phyloP scores from a whole-genome alignment of 176 grass and related monocot species.

The Aegilops speltoides region DNA sequence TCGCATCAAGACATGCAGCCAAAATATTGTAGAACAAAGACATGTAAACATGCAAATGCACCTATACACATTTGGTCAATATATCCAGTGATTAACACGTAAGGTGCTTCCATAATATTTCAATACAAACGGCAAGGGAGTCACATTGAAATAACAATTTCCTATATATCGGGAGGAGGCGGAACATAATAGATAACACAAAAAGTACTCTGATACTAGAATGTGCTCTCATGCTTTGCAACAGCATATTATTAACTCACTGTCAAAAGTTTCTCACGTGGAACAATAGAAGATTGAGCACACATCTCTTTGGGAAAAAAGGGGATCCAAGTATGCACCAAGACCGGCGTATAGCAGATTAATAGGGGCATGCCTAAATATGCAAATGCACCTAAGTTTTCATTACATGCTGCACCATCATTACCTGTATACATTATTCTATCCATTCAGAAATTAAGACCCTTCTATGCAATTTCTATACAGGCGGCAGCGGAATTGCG shows the following conservation, averaged over 20 bases:
- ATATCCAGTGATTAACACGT: not conserved
- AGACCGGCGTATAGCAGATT: not conserved
- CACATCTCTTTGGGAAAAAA: not conserved
- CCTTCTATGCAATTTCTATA: not conserved
- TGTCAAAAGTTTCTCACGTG: not conserved
- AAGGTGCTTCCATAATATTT: not conserved
- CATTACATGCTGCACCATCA: not conserved
- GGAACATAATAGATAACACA: not conserved
- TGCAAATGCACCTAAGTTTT: not conserved
- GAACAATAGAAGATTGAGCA: not conserved
- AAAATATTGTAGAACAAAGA: slow-evolving; percentile 2
- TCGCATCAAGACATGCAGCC: not conserved
- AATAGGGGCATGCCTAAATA: not conserved
- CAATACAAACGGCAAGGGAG: not conserved
- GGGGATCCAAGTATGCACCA: not conserved
- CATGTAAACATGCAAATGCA: not conserved
- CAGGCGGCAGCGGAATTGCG: not conserved
- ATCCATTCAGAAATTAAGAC: not conserved
- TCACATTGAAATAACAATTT: not conserved
- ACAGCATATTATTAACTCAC: not conserved
- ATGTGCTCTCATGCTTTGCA: not conserved
- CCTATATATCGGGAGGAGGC: not conserved
- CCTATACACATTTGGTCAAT: not conserved
- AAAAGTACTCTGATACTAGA: not conserved
- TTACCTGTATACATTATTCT: not conserved